phyloP scores from a whole-genome alignment of 1,284 basidiomycete genomes.

The Bjerkandera adusta region DNA sequence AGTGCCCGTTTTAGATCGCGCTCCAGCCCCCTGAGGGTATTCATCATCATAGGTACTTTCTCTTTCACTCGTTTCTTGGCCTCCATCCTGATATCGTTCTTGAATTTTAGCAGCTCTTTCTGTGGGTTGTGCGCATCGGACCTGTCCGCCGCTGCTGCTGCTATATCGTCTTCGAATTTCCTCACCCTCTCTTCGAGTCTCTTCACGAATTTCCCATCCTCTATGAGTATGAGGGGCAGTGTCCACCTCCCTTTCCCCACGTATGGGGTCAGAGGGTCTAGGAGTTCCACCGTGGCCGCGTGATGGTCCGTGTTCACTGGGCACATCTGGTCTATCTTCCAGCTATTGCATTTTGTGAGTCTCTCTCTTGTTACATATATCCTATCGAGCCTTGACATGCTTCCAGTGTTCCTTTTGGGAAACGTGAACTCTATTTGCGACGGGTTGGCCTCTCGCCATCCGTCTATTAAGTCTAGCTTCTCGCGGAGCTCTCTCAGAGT shows the following conservation, averaged over 20 bases:
- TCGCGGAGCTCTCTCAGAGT: constrained; percentile 22
- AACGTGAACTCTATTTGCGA: constrained; percentile 27
- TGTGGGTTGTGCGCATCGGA: background rate
- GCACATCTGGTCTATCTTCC: constrained; percentile 22
- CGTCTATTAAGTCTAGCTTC: constrained; percentile 27
- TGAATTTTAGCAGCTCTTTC: background rate
- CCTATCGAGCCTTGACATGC: constrained; percentile 34
- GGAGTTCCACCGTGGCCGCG: background rate
- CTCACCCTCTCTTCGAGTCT: no score
- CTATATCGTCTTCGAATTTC: no score
- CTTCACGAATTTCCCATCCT: no score
- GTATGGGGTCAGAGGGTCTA: background rate
- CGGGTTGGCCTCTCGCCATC: constrained; percentile 34
- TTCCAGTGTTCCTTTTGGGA: constrained; percentile 15
- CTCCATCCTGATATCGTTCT: background rate
- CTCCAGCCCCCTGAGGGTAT: no score
- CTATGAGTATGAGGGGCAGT: background rate
- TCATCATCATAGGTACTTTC: background rate
- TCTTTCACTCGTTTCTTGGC: background rate
- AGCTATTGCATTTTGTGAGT: constrained; percentile 16
- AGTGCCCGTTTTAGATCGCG: no score
- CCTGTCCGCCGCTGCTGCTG: no score
- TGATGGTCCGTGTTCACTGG: constrained; percentile 27
- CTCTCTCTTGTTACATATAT: constrained; percentile 27
- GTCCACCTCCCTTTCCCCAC: background rate